phyloP scores from a whole-genome alignment of 202 grass and related monocot genomes.

The Panicum hallii region DNA sequence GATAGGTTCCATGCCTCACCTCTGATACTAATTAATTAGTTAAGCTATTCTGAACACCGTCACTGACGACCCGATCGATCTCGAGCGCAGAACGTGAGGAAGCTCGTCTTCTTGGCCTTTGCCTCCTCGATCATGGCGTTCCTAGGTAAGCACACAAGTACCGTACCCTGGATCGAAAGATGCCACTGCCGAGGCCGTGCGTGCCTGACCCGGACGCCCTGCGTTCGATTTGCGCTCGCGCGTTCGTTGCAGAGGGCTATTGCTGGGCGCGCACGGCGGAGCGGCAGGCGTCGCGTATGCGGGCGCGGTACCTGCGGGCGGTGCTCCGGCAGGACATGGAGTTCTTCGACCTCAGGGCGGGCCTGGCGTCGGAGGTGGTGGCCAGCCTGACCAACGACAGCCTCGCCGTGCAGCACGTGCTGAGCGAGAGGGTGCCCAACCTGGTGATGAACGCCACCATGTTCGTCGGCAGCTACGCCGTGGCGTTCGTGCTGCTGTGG shows the following conservation, averaged over 20 bases:
- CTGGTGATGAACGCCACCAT: constrained; percentile 64
- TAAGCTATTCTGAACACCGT: no score
- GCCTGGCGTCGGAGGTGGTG: constrained; percentile 65
- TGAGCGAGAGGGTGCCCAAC: constrained; percentile 76
- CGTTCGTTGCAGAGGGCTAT: constrained; percentile 60
- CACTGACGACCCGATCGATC: no score
- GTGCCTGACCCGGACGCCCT: no score
- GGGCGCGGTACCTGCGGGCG: constrained; percentile 63
- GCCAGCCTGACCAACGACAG: constrained; percentile 76
- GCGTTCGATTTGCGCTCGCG: no score
- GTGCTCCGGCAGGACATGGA: constrained; percentile 83
- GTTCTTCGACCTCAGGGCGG: constrained; percentile 77
- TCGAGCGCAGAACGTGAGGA: constrained; percentile 49
- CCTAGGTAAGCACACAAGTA: constrained; percentile 51
- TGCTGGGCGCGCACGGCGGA: constrained; percentile 80
- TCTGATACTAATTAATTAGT: no score
- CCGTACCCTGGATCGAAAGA: not conserved
- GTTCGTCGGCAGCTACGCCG: constrained; percentile 66
- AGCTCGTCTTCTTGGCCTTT: constrained; percentile 64
- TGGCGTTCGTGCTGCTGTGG: constrained; percentile 60
- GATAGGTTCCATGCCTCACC: no score
- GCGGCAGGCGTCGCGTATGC: constrained; percentile 80
- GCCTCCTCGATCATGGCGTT: constrained; percentile 64
- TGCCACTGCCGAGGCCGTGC: no score
- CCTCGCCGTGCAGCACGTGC: constrained; percentile 75